Conservation (phyloP, 2,329 filamentous ascomycete genomes). For the Ascochyta lentis region DNA sequence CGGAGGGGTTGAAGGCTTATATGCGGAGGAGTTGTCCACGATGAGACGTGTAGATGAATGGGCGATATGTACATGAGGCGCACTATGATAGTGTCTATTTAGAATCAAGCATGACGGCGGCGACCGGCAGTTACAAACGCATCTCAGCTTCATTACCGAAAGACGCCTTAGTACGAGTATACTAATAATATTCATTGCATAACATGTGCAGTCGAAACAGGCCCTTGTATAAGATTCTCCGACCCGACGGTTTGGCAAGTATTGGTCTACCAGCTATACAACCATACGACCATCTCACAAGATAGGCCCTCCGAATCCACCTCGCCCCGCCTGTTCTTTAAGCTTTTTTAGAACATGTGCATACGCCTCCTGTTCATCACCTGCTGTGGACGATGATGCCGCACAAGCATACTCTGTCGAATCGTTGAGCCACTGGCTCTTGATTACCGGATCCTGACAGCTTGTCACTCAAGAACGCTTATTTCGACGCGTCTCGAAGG, state of each 20-base stretch:
- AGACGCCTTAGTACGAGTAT: not conserved
- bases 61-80: not conserved
- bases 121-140: not conserved
- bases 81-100: slow-evolving; percentile 2
- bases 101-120: not conserved
- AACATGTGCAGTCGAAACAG: not conserved
- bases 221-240: not conserved
- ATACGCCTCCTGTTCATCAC: not conserved
- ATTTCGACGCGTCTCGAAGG: not conserved
- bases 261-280: too few relatives aligned
- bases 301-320: not conserved
- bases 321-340: not conserved
- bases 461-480: not conserved
- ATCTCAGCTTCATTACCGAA: not conserved
- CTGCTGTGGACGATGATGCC: not conserved
- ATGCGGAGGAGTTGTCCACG: not conserved
- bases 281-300: not conserved
- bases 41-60: slow-evolving; percentile 11
- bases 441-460: not conserved
- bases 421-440: not conserved
- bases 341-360: not conserved
- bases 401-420: not conserved
- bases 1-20: not conserved
- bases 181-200: not conserved
- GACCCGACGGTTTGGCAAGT: too few relatives aligned